A percentile compares a stretch with the other conserved stretches of the same genome.
These are phyloP conservation scores for Dendrobium chrysotoxum DNA, from an alignment of 106 monocot genomes.

Conservation along the genomic window DNA sequence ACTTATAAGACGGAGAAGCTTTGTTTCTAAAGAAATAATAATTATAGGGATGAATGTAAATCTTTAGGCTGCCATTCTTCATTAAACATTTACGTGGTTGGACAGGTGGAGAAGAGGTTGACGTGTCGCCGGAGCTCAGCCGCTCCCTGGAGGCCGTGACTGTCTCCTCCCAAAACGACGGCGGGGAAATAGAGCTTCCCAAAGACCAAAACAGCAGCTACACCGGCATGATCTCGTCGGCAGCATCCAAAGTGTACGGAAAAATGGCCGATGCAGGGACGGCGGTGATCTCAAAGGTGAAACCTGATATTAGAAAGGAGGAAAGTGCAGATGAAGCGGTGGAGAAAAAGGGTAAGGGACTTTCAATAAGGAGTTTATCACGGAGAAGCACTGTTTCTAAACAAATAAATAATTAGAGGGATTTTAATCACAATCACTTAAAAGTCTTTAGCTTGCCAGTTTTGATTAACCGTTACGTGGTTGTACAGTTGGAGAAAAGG, in stretches of 20 bases:
- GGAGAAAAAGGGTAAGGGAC: conserved; percentile 14
- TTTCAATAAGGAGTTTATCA: conserved; percentile 26
- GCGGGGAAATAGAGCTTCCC: not conserved
- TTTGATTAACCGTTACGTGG: too few relatives aligned
- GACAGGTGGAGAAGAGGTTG: too few relatives aligned
- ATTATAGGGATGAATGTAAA: too few relatives aligned
- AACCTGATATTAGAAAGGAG: not conserved
- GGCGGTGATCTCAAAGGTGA: conserved; percentile 15
- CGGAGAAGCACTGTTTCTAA: conserved; percentile 20
- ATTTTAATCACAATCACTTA: too few relatives aligned
- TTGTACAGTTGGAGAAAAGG: too few relatives aligned
- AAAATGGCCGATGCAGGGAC: conserved; percentile 18
- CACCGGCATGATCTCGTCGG: not conserved
- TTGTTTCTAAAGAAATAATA: too few relatives aligned
- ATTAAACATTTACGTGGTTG: too few relatives aligned
- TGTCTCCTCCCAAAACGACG: conserved; percentile 3
- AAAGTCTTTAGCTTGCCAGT: too few relatives aligned
- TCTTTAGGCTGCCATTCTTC: too few relatives aligned
- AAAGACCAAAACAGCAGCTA: not conserved
- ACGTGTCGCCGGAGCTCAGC: too few relatives aligned
- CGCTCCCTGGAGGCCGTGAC: too few relatives aligned
- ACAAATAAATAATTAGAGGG: too few relatives aligned
- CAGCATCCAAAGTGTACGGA: not conserved
- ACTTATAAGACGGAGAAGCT: conserved; percentile 28
- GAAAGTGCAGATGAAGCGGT: not conserved